A percentile compares a stretch with the other conserved stretches of the same genome.
These are phyloP conservation scores for Phytophthora pseudosyringae DNA, from an alignment of 352 stramenopile genomes.

Conservation along the genomic window DNA sequence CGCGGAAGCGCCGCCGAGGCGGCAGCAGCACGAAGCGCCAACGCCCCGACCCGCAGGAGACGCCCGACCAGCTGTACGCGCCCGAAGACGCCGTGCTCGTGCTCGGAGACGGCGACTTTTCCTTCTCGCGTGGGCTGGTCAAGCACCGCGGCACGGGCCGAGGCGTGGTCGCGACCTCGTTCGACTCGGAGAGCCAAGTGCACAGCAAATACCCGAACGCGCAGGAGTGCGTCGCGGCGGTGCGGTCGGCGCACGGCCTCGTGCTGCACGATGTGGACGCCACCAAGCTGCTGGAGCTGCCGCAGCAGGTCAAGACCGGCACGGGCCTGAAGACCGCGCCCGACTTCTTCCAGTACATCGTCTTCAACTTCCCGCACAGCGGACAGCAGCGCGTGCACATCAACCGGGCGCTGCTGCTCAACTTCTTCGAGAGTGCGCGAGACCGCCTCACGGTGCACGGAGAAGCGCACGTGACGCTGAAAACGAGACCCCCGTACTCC, in stretches of 20 bases:
- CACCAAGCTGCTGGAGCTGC: conserved; percentile 73
- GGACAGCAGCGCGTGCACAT: conserved; percentile 89
- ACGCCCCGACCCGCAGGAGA: conserved; percentile 13
- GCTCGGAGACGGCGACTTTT: conserved; percentile 87
- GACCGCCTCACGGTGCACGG: conserved; percentile 58
- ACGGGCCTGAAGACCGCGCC: conserved; percentile 36
- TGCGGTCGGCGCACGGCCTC: conserved; percentile 43
- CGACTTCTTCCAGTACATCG: conserved; percentile 79
- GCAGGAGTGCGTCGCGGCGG: conserved; percentile 64
- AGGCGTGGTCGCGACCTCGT: conserved; percentile 77
- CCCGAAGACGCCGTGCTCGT: conserved; percentile 68
- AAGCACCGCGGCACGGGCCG: conserved; percentile 65
- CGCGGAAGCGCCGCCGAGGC: conserved; percentile 21
- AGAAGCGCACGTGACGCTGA: conserved; percentile 87
- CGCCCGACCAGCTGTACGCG: conserved; percentile 50
- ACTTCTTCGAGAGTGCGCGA: conserved; percentile 89
- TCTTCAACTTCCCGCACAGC: conserved; percentile 92
- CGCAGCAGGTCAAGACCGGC: conserved; percentile 33
- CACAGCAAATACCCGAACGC: conserved; percentile 84
- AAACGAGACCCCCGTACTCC: conserved; percentile 86
- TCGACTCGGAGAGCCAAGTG: conserved; percentile 72
- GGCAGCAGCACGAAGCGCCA: conserved; percentile 38
- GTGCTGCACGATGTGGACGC: conserved; percentile 86
- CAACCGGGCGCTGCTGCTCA: conserved; percentile 76
- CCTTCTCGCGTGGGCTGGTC: conserved; percentile 75